Evolutionary conservation across 2,329 filamentous ascomycete species (phyloP).

Genomic region (Ustilaginoidea virens): DNA sequence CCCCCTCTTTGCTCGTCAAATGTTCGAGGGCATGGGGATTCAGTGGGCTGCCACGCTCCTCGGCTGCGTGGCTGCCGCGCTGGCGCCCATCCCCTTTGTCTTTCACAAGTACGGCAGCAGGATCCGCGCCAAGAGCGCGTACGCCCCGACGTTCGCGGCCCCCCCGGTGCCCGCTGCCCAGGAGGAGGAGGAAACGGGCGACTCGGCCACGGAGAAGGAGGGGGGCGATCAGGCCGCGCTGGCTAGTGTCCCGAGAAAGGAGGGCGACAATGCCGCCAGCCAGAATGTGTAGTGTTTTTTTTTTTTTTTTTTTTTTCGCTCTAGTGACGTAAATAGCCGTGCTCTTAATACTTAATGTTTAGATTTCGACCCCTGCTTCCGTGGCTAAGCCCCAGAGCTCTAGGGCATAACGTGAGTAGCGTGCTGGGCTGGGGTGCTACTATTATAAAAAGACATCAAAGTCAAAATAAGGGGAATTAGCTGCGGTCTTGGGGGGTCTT

Average conservation of each 20-base stretch:
- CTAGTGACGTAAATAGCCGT: too few relatives aligned
- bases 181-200: conserved; percentile 8
- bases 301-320: too few relatives aligned
- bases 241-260: conserved; percentile 18
- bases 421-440: too few relatives aligned
- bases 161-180: conserved; percentile 8
- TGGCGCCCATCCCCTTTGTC: conserved; percentile 47
- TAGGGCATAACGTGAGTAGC: too few relatives aligned
- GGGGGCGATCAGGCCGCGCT: conserved; percentile 16
- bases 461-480: too few relatives aligned
- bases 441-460: too few relatives aligned
- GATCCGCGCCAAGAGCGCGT: conserved; percentile 39
- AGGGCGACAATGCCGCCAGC: conserved; percentile 10
- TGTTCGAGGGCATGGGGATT: conserved; percentile 48
- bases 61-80: conserved; percentile 39
- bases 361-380: too few relatives aligned
- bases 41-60: conserved; percentile 47
- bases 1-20: conserved; percentile 62
- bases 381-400: too few relatives aligned
- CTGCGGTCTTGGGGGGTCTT: too few relatives aligned
- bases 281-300: conserved; percentile 6
- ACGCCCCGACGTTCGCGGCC: conserved; percentile 30
- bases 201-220: conserved; percentile 16
- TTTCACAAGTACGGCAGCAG: conserved; percentile 45
- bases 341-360: too few relatives aligned